Evolutionary conservation across 2,329 filamentous ascomycete genomes (phyloP), one percentile per base, ranked within the genome.

Genomic region (Boeremia lycopersici): DNA sequence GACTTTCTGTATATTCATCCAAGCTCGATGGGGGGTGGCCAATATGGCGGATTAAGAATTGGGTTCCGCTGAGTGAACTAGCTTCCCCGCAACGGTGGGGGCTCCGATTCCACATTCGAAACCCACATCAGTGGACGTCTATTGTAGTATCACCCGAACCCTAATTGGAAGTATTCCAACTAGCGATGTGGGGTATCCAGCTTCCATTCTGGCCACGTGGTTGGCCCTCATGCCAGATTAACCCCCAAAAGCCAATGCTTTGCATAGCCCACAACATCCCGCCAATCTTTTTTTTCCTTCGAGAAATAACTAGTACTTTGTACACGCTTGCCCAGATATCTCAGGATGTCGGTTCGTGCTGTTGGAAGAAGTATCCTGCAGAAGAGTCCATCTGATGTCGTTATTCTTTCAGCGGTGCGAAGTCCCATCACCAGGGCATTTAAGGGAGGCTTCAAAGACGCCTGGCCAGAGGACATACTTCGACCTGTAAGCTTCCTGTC

Each of bases 391-490:
- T 93, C 98, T 76, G 95, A 98, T 81, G 84, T 98, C 43, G 93
- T 98, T 70, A 93, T 98, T 71, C 96, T 95, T 8, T 86, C 95
- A 43, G 91, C 93, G 19, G 83, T 93, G 67, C 89, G 93, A 52
- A 96, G 93, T 29, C 91, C 95, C 1, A 83, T 98, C 56, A 84
- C 89, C 73, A 96, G 96, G 79, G 91, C 85, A 52, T 85, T 84
- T 75, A 97, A 96, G 82, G 93, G 93, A 60, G 91, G 91, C 36
- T 90, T 96, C 82, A 98, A 97, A 82, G 93, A 98, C 76, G 93
- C 92, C 10, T 84, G 85, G 46, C 85, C 97, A 55, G 93, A 98
- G 76, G 93, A 89, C 77, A 84, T 98, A 51, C 76, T 96, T 57
- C 83, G 87, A 35, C 77, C 81, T 35, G 89, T 79, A 61, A 63